A percentile compares a stretch with the other conserved stretches of the same genome.
These are phyloP conservation scores for Brettanomyces sp. DNA, from an alignment of 805 yeast genomes.

Conservation along the genomic window DNA sequence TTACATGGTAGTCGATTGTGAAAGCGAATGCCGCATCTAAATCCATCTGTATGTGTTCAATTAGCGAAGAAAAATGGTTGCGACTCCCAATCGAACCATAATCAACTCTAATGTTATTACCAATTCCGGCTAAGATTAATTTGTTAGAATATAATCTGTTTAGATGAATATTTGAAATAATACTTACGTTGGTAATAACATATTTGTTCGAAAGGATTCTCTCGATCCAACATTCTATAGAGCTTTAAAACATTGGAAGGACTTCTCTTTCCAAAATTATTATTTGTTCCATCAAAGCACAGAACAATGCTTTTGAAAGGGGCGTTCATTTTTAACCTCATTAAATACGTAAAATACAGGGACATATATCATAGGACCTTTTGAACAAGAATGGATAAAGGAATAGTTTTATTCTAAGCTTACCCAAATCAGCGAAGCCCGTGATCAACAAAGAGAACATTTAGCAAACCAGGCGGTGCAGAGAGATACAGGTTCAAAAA, in stretches of 20 bases:
- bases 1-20: conserved; percentile 46
- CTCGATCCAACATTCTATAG: conserved; percentile 42
- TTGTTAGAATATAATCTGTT: background rate
- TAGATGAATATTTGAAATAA: too few relatives aligned
- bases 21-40: conserved; percentile 35
- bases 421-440: too few relatives aligned
- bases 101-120: conserved; percentile 39
- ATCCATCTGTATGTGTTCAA: conserved; percentile 8
- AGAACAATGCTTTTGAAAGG: conserved; percentile 36
- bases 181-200: conserved; percentile 51
- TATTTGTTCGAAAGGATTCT: conserved; percentile 29
- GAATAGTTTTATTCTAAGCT: too few relatives aligned
- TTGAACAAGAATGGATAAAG: background rate
- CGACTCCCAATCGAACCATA: conserved; percentile 18
- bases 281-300: conserved; percentile 58
- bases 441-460: too few relatives aligned
- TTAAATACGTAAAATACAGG: background rate
- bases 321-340: background rate
- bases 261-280: conserved; percentile 46
- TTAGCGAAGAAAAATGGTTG: conserved; percentile 4
- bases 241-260: conserved; percentile 46
- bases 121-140: conserved; percentile 44
- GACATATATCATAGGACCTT: background rate
- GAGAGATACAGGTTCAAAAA: too few relatives aligned
- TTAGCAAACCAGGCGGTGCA: too few relatives aligned